phyloP scores from a whole-genome alignment of 179 eudicot species.

The Patellifolia procumbens region DNA sequence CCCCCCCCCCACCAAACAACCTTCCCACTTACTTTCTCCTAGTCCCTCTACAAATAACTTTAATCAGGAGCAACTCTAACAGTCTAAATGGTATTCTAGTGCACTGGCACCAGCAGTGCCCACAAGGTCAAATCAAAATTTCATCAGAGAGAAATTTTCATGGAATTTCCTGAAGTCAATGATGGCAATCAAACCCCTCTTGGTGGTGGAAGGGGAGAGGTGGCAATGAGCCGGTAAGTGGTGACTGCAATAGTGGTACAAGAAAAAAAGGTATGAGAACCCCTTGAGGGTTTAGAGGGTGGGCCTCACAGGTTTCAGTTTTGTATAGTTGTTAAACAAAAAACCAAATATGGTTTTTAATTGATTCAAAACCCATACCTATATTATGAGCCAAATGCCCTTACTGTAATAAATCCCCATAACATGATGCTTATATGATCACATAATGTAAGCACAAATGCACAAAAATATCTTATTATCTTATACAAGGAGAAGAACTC shows the following conservation, averaged over 20 bases:
- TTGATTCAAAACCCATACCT: not conserved
- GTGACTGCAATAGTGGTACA: not conserved
- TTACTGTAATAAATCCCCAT: not conserved
- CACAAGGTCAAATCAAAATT: not conserved
- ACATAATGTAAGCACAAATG: not conserved
- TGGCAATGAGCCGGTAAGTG: not conserved
- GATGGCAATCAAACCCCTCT: not conserved
- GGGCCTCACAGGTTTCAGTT: not conserved
- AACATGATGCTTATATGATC: not conserved
- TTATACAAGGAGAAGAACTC: constrained; percentile 1
- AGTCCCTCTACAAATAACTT: not conserved
- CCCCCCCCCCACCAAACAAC: not conserved
- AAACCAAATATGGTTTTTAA: not conserved
- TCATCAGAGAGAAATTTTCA: not conserved
- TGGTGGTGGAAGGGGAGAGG: not conserved
- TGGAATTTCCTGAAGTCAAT: not conserved
- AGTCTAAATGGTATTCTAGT: not conserved
- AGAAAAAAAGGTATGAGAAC: not conserved
- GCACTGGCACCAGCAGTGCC: not conserved
- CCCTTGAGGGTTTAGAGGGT: not conserved
- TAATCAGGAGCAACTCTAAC: not conserved
- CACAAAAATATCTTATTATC: not conserved
- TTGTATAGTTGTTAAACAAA: not conserved
- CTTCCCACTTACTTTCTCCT: not conserved
- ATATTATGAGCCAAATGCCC: not conserved